A percentile compares a stretch with the other conserved stretches of the same genome.
These are phyloP conservation scores for Didymella glomerata DNA, from an alignment of 2,329 filamentous ascomycete species.

Conservation along the genomic window DNA sequence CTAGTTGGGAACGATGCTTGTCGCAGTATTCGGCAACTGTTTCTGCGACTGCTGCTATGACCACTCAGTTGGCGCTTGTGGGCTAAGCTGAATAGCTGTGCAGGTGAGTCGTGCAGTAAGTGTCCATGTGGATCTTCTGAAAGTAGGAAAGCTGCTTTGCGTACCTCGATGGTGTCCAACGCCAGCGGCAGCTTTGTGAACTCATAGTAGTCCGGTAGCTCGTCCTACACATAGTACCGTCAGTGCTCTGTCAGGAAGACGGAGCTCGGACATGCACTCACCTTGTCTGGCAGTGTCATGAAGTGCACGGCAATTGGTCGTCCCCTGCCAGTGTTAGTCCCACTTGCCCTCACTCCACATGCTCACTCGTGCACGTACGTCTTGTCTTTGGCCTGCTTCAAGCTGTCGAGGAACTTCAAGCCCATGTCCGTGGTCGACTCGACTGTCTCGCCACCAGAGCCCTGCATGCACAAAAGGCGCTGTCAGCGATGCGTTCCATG, in stretches of 20 bases:
- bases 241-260: conserved; percentile 22
- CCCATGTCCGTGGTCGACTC: conserved; percentile 77
- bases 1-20: background rate
- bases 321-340: conserved; percentile 58
- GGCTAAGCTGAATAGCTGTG: background rate
- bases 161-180: conserved; percentile 75
- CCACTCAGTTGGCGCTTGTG: background rate
- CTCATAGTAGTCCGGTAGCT: conserved; percentile 79
- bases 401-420: conserved; percentile 75
- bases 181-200: conserved; percentile 81
- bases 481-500: conserved; percentile 35
- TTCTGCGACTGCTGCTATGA: conserved; percentile 1
- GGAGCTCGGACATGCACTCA: conserved; percentile 42
- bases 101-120: background rate
- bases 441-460: conserved; percentile 61
- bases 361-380: conserved; percentile 64
- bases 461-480: conserved; percentile 39
- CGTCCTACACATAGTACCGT: conserved; percentile 53
- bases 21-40: background rate
- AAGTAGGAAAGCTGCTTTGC: conserved; percentile 14
- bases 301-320: conserved; percentile 79
- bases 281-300: conserved; percentile 71
- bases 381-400: conserved; percentile 81
- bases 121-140: background rate
- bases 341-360: conserved; percentile 1